Base-by-base conservation (phyloP, 345 rosid genomes). In the Xanthoceras sorbifolium region DNA sequence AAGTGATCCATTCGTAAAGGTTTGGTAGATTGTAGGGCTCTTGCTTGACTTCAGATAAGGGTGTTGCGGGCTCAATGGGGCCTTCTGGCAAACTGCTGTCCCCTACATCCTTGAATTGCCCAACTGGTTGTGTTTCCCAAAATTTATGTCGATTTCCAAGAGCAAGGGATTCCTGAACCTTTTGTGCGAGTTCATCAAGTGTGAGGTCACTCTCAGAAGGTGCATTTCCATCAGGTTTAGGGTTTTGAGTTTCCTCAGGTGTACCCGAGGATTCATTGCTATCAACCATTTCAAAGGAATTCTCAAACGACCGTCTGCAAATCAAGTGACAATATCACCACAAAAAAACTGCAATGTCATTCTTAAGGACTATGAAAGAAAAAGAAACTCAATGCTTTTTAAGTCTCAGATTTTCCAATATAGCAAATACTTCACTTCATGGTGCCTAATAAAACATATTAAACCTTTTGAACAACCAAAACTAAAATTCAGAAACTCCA, bases 41-140 rank as follows among this genome's bases (percentile, higher is more conserved):
- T 79, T 82, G 81, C 69, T 81, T 86, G 3, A 85, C 88, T 79
- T 86, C 87, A 55, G 84, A 80, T 38, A 85, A 46, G 0, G 76
- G 78, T 6, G 67, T 77, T 1, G 85, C 82, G 2, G 80, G 80
- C 22, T 86, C 85, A 15, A 86, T 88, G 7, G 89, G 86, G 23
- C 91, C 91, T 69, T 86, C 88, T 0, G 81, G 79, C 85, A 88
- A 81, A 64, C 80, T 78, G 6, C 73, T 17, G 67, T 82, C 81
- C 2, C 84, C 88, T 5, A 77, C 8, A 18, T 86, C 92, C 72
- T 83, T 79, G 84, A 82, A 86, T 32, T 85, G 90, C 44, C 86
- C 77, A 10, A 88, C 87, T 3, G 90, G 90, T 55, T 86, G 90
- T 34, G 86, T 86, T 69, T 84, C 90, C 90, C 89, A 88, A 75